These are phyloP conservation scores for Pseudogymnoascus sp. DNA, from an alignment of 2,329 filamentous ascomycete species.

Conservation along the genomic window DNA sequence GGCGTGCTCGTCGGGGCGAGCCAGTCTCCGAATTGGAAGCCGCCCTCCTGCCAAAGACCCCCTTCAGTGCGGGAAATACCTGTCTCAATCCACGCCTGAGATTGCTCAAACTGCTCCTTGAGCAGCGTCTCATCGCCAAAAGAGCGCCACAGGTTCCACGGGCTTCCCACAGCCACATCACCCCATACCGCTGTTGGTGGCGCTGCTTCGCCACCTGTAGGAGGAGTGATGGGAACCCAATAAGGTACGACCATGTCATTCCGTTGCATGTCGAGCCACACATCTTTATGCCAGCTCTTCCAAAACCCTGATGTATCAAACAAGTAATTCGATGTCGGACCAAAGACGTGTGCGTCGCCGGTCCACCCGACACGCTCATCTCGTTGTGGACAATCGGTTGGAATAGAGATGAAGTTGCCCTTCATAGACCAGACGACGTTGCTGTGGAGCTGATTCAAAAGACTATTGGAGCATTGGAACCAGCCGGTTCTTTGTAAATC, in stretches of 20 bases:
- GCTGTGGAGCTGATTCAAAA: slow-evolving; percentile 43
- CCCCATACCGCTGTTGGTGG: slow-evolving; percentile 11
- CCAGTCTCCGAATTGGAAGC: slow-evolving; percentile 19
- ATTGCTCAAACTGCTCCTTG: slow-evolving; percentile 11
- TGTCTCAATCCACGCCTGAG: slow-evolving; percentile 11
- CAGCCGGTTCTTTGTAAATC: slow-evolving; percentile 29
- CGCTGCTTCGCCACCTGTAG: slow-evolving; percentile 11
- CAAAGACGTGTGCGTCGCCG: slow-evolving; percentile 43
- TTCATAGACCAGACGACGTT: slow-evolving; percentile 50
- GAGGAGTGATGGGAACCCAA: slow-evolving; percentile 23
- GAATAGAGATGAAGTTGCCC: slow-evolving; percentile 49
- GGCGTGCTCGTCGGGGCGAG: slow-evolving; percentile 15
- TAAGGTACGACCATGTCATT: slow-evolving; percentile 28
- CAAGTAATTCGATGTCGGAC: slow-evolving; percentile 37
- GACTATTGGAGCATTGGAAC: slow-evolving; percentile 20
- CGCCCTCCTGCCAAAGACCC: not conserved
- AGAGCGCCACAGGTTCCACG: slow-evolving; percentile 13
- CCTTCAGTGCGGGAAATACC: not conserved
- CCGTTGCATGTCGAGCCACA: slow-evolving; percentile 15
- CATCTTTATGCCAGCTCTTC: slow-evolving; percentile 33
- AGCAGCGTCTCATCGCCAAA: slow-evolving; percentile 12
- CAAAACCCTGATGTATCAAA: slow-evolving; percentile 33
- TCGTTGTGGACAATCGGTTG: slow-evolving; percentile 50
- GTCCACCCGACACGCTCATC: slow-evolving; percentile 49
- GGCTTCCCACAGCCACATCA: slow-evolving; percentile 13